Base-by-base conservation (phyloP, 805 yeast genomes). In the Saccharomycopsis fodiens region DNA sequence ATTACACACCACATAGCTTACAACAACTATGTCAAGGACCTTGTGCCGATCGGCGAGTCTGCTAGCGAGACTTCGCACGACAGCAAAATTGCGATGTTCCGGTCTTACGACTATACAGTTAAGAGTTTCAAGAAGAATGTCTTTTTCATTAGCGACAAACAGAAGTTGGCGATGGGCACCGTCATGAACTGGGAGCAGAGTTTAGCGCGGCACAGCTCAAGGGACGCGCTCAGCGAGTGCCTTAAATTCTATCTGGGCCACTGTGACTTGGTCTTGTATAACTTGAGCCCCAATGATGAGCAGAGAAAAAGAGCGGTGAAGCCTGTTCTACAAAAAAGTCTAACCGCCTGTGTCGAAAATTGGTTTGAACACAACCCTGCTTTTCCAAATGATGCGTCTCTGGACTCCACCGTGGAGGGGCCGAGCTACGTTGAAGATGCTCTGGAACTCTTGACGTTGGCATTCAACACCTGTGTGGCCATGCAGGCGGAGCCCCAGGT, bases 181-280 rank as follows among this genome's bases (percentile, higher is more conserved):
- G 60, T 78, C 13, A 65, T 78, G 2, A 78, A 72, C 53, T 86
- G 88, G 95, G 85, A 82, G 0, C 89, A 83, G 52, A 66, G 61
- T 4, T 56, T 74, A 10, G 64, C 86, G 40, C 65, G 73, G 8
- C 53, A 61, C 1, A 76, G 73, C 1, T 59, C 72, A 19, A 64
- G 72, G 38, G 34, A 4, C n/a, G 49, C 49, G 3, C 29, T 48
- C 15, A 22, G 13, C 3, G 45, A 35, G 36, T 48, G 49, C 41
- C 29, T 48, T 2, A 60, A 62, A 5, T 83, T 73, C 56, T 85
- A 75, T 41, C 51, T 56, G 1, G 78, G 82, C 8, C 55, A 54
- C 0, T 68, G 72, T 1, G 76, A 76, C 37, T 57, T 80, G 20
- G 68, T 73, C 0, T 52, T 79, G 1, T 61, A 74, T 15, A 84